A percentile compares a stretch with the other conserved stretches of the same genome.
Conservation (phyloP, 805 yeast genomes). For the Maudiozyma saulgeensis region DNA sequence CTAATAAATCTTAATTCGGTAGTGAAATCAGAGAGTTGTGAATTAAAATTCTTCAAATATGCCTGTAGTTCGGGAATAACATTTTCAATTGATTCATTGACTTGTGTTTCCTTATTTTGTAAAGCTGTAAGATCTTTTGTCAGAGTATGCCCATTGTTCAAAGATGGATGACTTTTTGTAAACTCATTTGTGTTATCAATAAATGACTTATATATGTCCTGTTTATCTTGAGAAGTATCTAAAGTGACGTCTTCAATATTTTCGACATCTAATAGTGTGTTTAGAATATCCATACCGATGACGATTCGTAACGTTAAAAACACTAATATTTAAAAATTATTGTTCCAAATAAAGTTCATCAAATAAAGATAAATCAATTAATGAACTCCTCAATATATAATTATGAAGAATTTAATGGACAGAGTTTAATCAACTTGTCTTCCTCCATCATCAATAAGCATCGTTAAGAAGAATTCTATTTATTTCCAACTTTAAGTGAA, state of each 20-base stretch:
- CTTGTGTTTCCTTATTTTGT: constrained; percentile 11
- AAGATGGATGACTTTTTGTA: constrained; percentile 3
- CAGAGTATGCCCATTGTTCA: constrained; percentile 5
- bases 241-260: background rate
- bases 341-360: too few species aligned
- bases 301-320: too few species aligned
- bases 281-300: background rate
- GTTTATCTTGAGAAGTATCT: background rate
- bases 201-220: constrained; percentile 1
- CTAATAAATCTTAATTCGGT: constrained; percentile 54
- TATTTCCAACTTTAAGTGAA: too few species aligned
- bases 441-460: too few species aligned
- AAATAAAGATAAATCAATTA: too few species aligned
- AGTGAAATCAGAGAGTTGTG: constrained; percentile 46
- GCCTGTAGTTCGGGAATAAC: constrained; percentile 40
- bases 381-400: too few species aligned
- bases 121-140: constrained; percentile 13
- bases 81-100: constrained; percentile 17
- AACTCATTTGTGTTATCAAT: constrained; percentile 2
- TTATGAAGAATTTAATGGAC: too few species aligned
- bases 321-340: too few species aligned
- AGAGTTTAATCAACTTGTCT: too few species aligned
- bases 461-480: too few species aligned
- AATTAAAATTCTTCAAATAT: constrained; percentile 47
- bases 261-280: background rate